Conservation (phyloP, 495 filamentous ascomycete species). For the Articulospora tetracladia region DNA sequence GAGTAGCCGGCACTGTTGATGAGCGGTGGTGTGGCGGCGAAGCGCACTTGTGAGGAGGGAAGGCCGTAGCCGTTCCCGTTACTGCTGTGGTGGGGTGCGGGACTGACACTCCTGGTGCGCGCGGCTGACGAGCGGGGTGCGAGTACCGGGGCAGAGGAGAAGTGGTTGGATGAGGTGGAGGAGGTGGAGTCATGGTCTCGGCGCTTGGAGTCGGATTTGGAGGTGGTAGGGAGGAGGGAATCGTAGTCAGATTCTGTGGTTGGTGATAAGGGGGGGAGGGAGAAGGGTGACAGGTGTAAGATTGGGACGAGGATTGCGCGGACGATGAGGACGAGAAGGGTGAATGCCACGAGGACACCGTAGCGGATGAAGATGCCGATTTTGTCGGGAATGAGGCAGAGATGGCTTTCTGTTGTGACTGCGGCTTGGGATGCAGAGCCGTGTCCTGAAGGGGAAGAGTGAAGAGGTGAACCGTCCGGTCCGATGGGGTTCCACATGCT, state of each 20-base stretch:
- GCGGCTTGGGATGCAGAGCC: conserved; percentile 19
- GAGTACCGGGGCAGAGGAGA: conserved; percentile 14
- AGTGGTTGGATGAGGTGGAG: conserved; percentile 20
- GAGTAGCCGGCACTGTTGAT: conserved; percentile 13
- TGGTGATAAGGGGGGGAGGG: conserved; percentile 16
- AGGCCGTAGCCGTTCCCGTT: conserved; percentile 25
- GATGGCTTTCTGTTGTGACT: conserved; percentile 75
- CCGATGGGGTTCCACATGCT: conserved; percentile 91
- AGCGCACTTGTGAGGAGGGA: conserved; percentile 14
- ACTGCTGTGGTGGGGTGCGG: conserved; percentile 8
- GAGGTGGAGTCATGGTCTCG: conserved; percentile 19
- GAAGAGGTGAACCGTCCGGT: conserved; percentile 51
- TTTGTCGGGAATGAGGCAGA: conserved; percentile 90
- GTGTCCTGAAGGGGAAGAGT: conserved; percentile 24
- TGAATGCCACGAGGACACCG: conserved; percentile 54
- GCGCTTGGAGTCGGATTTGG: conserved; percentile 14
- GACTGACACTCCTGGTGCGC: conserved; percentile 23
- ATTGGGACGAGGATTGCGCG: conserved; percentile 56
- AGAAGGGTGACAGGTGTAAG: conserved; percentile 40
- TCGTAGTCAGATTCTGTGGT: conserved; percentile 14
- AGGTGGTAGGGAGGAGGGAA: conserved; percentile 16
- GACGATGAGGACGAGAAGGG: conserved; percentile 52
- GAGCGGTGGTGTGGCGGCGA: conserved; percentile 21
- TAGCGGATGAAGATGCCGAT: conserved; percentile 80
- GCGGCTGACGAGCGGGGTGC: conserved; percentile 22